phyloP scores from a whole-genome alignment of 257 asterid genomes.

The Solanum lycopersicoides region DNA sequence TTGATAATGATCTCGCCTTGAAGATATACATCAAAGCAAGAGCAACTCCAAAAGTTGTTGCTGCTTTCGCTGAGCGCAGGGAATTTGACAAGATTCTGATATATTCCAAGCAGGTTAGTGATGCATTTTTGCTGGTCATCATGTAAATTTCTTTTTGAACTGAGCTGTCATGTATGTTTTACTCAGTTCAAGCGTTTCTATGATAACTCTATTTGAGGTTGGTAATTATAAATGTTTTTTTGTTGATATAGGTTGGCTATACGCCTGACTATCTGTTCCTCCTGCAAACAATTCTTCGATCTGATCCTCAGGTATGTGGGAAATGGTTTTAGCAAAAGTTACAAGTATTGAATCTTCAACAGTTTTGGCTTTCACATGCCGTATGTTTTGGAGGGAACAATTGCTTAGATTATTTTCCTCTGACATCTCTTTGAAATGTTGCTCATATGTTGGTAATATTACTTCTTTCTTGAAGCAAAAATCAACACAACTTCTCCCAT shows the following conservation, averaged over 20 bases:
- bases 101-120: slow-evolving; percentile 90
- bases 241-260: slow-evolving; percentile 77
- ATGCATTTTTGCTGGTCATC: background rate
- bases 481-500: background rate
- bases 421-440: background rate
- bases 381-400: background rate
- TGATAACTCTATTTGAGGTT: background rate
- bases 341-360: background rate
- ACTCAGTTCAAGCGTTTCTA: background rate
- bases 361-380: background rate
- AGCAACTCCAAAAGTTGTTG: slow-evolving; percentile 98
- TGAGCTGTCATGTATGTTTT: background rate
- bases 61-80: slow-evolving; percentile 99
- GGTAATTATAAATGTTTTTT: background rate
- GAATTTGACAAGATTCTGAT: slow-evolving; percentile 96
- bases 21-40: slow-evolving; percentile 97
- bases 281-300: slow-evolving; percentile 96
- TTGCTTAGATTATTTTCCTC: background rate
- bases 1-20: slow-evolving; percentile 96
- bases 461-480: background rate
- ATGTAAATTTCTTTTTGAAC: background rate
- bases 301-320: slow-evolving; percentile 89
- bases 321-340: background rate
- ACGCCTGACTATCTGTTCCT: slow-evolving; percentile 96
- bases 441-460: background rate